Evolutionary conservation across 2,329 filamentous ascomycete genomes (phyloP), one percentile per base, ranked within the genome.

Genomic region (Clarireedia sp.): DNA sequence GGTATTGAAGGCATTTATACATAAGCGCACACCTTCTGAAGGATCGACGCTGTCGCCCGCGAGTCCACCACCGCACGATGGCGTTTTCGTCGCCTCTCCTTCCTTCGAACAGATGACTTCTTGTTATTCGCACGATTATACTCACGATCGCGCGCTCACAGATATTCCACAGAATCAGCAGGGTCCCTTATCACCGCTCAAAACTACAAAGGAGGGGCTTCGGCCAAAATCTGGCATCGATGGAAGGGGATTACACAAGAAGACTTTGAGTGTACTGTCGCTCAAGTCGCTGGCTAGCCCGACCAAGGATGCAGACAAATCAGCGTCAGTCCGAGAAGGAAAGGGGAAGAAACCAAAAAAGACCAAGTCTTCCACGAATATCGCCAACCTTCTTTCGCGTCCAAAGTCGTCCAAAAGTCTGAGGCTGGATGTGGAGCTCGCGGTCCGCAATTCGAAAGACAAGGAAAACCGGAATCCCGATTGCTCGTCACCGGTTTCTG

Each of bases 381-480:
- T 97, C n/a, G 82, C 82, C 1, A 83, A 79, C 3, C 78, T 96
- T 53, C 79, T 96, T 51, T 83, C 83, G 56, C 85, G 86, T 55
- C 82, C 84, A 57, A 90, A 86, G 68, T 90, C 89, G 9, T 78
- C 84, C 52, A 89, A 85, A 66, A 85, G 90, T 68, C 77, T 86
- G 23, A 78, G 76, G 56, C 66, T 75, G 47, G 68, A 69, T 14
- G 74, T 72, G 36, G 79, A 81, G 12, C 79, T 82, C 6, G 74
- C 77, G 52, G 70, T 74, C 23, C 75, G 74, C 40, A 70, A 72
- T 41, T 71, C 70, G 26, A 85, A 81, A 64, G 85, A 92, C 69
- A 95, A 95, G 71, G 90, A 96, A 71, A 96, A 96, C 68, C 79
- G 78, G 53, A 85, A 80, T 33, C 89, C 88, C 3, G 74, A 36